phyloP scores from a whole-genome alignment of 192 early-diverging fungal species.

The Lobosporangium transversale region DNA sequence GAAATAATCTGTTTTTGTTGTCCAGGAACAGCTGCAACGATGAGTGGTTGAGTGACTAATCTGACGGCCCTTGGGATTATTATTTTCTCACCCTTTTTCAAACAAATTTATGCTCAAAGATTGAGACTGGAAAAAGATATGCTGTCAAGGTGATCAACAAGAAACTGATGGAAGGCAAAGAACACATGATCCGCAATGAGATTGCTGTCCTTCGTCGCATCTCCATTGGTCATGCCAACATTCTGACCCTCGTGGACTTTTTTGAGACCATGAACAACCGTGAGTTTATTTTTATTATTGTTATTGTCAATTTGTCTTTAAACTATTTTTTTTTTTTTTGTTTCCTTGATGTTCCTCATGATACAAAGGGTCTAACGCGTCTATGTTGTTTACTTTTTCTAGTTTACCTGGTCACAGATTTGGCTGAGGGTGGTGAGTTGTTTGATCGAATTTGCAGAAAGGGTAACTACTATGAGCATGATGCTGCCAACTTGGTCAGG shows the following conservation, averaged over 20 bases:
- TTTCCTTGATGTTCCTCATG: neutral
- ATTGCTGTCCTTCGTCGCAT: slow-evolving; percentile 75
- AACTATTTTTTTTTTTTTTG: slow-evolving; percentile 1
- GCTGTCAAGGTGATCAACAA: slow-evolving; percentile 89
- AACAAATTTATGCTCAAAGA: too few species aligned
- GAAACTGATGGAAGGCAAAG: slow-evolving; percentile 73
- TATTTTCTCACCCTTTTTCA: too few species aligned
- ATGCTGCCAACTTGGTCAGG: slow-evolving; percentile 82
- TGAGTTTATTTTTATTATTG: too few species aligned
- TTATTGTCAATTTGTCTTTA: too few species aligned
- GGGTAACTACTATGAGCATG: slow-evolving; percentile 78
- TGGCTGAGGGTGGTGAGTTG: slow-evolving; percentile 90
- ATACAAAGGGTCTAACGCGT: too few species aligned
- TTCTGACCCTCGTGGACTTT: slow-evolving; percentile 79
- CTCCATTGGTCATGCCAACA: slow-evolving; percentile 75
- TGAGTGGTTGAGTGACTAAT: too few species aligned
- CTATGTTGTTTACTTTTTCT: slow-evolving; percentile 7
- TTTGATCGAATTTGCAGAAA: slow-evolving; percentile 86
- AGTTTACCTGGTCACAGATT: slow-evolving; percentile 83
- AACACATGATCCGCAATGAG: slow-evolving; percentile 77
- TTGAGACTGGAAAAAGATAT: slow-evolving; percentile 73
- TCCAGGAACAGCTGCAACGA: too few species aligned
- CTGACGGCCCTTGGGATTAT: too few species aligned
- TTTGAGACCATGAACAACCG: slow-evolving; percentile 81
- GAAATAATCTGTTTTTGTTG: too few species aligned